A percentile compares a stretch with the other conserved stretches of the same genome.
Evolutionary conservation across 2,329 filamentous ascomycete species (phyloP).

Genomic region (Pestalotiopsis sp.): DNA sequence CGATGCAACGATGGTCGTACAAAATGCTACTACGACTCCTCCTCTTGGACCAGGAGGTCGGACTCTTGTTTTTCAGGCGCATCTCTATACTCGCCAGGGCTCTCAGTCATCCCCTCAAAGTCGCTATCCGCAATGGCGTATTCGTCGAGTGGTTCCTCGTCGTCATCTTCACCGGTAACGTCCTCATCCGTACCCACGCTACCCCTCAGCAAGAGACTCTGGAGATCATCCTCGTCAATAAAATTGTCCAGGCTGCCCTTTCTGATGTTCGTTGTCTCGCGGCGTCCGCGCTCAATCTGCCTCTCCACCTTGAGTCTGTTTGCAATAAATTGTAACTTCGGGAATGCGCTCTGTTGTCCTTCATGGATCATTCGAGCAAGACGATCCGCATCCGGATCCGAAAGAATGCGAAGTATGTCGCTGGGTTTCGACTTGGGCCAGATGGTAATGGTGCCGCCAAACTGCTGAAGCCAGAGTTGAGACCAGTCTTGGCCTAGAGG

Average conservation of each 20-base stretch:
- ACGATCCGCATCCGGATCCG: constrained; percentile 75
- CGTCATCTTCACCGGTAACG: constrained; percentile 8
- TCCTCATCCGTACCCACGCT: constrained; percentile 14
- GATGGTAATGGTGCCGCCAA: constrained; percentile 92
- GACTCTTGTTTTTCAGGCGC: constrained; percentile 13
- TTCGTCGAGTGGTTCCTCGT: constrained; percentile 12
- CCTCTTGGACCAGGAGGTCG: neutral
- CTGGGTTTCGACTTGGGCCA: constrained; percentile 82
- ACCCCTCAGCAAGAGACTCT: constrained; percentile 42
- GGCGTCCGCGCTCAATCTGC: constrained; percentile 59
- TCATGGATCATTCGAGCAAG: constrained; percentile 88
- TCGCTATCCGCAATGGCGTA: constrained; percentile 19
- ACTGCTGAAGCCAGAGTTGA: constrained; percentile 93
- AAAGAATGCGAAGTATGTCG: constrained; percentile 85
- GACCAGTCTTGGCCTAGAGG: constrained; percentile 95
- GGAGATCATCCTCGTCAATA: constrained; percentile 61
- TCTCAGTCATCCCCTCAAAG: constrained; percentile 20
- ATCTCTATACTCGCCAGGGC: constrained; percentile 16
- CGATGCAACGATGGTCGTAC: neutral
- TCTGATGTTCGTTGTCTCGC: constrained; percentile 51
- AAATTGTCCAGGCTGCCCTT: constrained; percentile 61
- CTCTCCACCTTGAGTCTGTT: constrained; percentile 87
- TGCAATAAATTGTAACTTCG: constrained; percentile 86
- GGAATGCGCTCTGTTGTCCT: constrained; percentile 86
- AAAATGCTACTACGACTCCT: neutral